Evolutionary conservation across 2,329 filamentous ascomycete genomes (phyloP).

Genomic region (Thelonectria discophora): DNA sequence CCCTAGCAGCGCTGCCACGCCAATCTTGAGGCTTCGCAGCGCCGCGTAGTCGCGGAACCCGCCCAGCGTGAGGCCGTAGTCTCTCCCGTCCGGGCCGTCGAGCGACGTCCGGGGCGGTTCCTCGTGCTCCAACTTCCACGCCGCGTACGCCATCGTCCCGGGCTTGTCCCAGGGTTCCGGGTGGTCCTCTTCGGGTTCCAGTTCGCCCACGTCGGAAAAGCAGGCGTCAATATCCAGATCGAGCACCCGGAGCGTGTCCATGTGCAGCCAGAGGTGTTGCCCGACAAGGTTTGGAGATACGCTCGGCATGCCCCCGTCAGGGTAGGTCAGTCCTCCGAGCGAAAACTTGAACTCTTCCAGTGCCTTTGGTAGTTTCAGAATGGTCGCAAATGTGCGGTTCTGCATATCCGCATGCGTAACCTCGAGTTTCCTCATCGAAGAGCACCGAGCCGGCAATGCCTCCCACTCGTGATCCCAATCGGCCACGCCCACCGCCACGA

Average conservation of each 20-base stretch:
- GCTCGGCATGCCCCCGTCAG: neutral
- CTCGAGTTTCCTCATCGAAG: neutral
- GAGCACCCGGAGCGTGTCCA: neutral
- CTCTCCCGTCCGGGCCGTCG: neutral
- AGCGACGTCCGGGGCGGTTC: neutral
- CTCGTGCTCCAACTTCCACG: neutral
- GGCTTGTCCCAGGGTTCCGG: neutral
- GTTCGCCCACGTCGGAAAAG: too few species aligned
- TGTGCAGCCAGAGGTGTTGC: slow-evolving; percentile 3
- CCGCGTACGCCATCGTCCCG: too few species aligned
- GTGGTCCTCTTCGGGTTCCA: too few species aligned
- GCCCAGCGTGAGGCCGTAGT: slow-evolving; percentile 2
- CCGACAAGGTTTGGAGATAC: neutral
- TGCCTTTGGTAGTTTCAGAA: neutral
- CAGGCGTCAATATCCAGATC: neutral
- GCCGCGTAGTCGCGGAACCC: slow-evolving; percentile 7
- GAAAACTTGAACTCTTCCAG: slow-evolving; percentile 6
- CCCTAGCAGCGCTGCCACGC: slow-evolving; percentile 3
- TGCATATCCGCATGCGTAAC: slow-evolving; percentile 3
- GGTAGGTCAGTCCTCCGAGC: neutral
- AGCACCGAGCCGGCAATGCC: neutral
- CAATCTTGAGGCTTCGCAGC: slow-evolving; percentile 1
- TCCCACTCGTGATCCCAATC: neutral
- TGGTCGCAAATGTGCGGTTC: neutral
- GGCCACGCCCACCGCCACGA: neutral